A percentile compares a stretch with the other conserved stretches of the same genome.
Evolutionary conservation across 495 filamentous ascomycete genomes (phyloP).

Genomic region (Xylaria flabelliformis): DNA sequence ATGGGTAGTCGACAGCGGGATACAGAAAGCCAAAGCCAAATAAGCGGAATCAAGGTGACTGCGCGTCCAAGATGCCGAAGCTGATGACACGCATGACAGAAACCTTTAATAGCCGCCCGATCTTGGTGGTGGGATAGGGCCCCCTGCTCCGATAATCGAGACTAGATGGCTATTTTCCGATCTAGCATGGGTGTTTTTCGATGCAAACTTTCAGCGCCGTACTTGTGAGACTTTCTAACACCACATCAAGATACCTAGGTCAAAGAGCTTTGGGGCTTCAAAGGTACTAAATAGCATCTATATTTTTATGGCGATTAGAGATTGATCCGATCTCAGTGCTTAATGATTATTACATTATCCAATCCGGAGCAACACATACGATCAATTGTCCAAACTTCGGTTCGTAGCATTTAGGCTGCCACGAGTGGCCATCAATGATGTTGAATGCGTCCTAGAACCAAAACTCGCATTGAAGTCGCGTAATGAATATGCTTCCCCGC

Average conservation of each 20-base stretch:
- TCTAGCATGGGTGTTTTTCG: not conserved
- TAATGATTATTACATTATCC: not conserved
- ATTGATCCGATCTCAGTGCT: not conserved
- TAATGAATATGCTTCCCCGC: constrained; percentile 18
- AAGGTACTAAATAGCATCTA: not conserved
- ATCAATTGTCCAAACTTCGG: not conserved
- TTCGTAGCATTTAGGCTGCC: not conserved
- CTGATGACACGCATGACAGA: not conserved
- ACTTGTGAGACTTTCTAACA: not conserved
- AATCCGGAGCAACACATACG: not conserved
- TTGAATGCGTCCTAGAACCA: not conserved
- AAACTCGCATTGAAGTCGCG: constrained; percentile 16
- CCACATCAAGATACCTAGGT: not conserved
- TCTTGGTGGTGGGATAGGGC: too few relatives aligned
- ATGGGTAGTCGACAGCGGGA: not conserved
- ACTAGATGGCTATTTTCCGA: not conserved
- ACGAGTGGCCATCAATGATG: not conserved
- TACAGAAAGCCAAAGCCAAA: not conserved
- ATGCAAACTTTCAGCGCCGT: not conserved
- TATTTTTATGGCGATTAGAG: not conserved
- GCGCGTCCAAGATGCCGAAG: not conserved
- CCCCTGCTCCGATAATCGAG: constrained; percentile 8
- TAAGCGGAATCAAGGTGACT: not conserved
- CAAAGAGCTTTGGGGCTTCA: not conserved
- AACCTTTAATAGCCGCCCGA: not conserved